A percentile compares a stretch with the other conserved stretches of the same genome.
Conservation (phyloP, 345 rosid species). For the Melastoma malabathricum region DNA sequence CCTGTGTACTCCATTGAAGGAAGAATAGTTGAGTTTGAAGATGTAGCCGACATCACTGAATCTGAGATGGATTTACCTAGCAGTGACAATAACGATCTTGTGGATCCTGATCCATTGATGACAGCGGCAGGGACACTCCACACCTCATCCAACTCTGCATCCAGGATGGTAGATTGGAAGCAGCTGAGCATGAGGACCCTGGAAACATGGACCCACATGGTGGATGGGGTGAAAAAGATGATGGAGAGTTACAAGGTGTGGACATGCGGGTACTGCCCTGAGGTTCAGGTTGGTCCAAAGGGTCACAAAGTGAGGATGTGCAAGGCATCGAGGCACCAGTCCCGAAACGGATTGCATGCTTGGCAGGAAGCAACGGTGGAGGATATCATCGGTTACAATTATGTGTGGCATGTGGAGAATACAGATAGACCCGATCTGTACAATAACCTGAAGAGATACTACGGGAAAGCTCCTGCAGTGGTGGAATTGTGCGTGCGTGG, state of each 20-base stretch:
- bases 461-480: slow-evolving; percentile 76
- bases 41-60: slow-evolving; percentile 10
- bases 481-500: slow-evolving; percentile 70
- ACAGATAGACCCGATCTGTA: slow-evolving; percentile 32
- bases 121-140: slow-evolving; percentile 7
- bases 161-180: slow-evolving; percentile 15
- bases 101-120: slow-evolving; percentile 3
- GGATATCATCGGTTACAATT: slow-evolving; percentile 66
- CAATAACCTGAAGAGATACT: slow-evolving; percentile 58
- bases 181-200: slow-evolving; percentile 37
- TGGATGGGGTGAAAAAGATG: slow-evolving; percentile 43
- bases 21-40: slow-evolving; percentile 74
- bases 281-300: slow-evolving; percentile 88
- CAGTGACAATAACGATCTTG: background rate
- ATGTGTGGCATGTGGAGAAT: slow-evolving; percentile 73
- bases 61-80: slow-evolving; percentile 1
- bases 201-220: slow-evolving; percentile 60
- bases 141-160: slow-evolving; percentile 2
- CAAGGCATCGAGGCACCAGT: slow-evolving; percentile 69
- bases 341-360: slow-evolving; percentile 67
- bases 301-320: slow-evolving; percentile 86
- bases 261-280: slow-evolving; percentile 73
- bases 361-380: slow-evolving; percentile 84
- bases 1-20: slow-evolving; percentile 87
- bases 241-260: slow-evolving; percentile 58